Percentiles rank a stretch among this genome's conserved stretches.
phyloP scores from a whole-genome alignment of 768 basidiomycete species.

The Agrocybe pediades region DNA sequence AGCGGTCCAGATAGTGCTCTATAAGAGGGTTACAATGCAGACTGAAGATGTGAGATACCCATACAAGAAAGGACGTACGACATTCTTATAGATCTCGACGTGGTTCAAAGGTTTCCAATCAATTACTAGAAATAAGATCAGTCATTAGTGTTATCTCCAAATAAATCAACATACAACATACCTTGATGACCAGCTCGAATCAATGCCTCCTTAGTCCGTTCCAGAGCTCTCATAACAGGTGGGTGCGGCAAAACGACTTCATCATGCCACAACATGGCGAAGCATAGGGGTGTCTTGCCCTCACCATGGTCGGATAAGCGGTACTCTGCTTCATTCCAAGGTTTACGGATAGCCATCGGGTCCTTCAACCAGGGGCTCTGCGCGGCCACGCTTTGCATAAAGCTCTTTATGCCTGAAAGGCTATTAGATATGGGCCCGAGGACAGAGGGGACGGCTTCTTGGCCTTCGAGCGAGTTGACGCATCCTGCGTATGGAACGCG shows the following conservation, averaged over 20 bases:
- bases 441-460: slow-evolving; percentile 71
- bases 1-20: slow-evolving; percentile 46
- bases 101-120: slow-evolving; percentile 68
- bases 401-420: slow-evolving; percentile 61
- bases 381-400: slow-evolving; percentile 64
- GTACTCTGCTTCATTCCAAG: slow-evolving; percentile 65
- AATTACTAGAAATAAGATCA: slow-evolving; percentile 47
- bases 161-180: slow-evolving; percentile 19
- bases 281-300: slow-evolving; percentile 42
- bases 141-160: not conserved
- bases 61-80: slow-evolving; percentile 33
- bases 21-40: not conserved
- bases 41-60: not conserved
- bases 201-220: slow-evolving; percentile 57
- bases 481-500: slow-evolving; percentile 74
- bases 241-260: slow-evolving; percentile 62
- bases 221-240: slow-evolving; percentile 62
- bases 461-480: slow-evolving; percentile 66
- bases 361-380: slow-evolving; percentile 69
- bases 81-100: slow-evolving; percentile 38
- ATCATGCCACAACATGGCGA: slow-evolving; percentile 70
- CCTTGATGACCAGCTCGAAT: slow-evolving; percentile 66
- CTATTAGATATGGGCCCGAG: slow-evolving; percentile 71
- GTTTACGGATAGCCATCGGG: slow-evolving; percentile 55
- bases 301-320: slow-evolving; percentile 56